phyloP scores from a whole-genome alignment of 495 filamentous ascomycete species.

The Letharia lupina region DNA sequence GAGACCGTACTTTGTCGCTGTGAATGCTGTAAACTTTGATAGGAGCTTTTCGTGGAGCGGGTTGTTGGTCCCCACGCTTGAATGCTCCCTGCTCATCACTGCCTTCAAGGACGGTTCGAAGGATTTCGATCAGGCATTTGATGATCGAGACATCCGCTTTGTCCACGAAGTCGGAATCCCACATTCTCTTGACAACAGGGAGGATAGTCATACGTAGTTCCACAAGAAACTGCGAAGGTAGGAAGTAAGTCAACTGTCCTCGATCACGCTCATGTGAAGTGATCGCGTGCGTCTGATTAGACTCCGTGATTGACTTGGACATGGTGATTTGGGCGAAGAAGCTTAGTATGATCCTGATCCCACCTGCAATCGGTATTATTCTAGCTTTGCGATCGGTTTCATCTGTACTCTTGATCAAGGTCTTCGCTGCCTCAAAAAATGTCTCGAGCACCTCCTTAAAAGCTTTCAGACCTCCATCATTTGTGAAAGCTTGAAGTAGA shows the following conservation, averaged over 20 bases:
- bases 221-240: conserved; percentile 70
- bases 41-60: conserved; percentile 30
- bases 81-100: conserved; percentile 64
- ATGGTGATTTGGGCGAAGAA: conserved; percentile 69
- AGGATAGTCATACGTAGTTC: conserved; percentile 77
- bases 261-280: conserved; percentile 44
- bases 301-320: conserved; percentile 70
- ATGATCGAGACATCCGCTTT: conserved; percentile 66
- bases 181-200: conserved; percentile 69
- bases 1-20: conserved; percentile 35
- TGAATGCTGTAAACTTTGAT: conserved; percentile 42
- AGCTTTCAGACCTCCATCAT: conserved; percentile 61
- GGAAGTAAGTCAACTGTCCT: conserved; percentile 57
- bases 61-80: conserved; percentile 49
- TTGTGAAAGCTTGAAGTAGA: conserved; percentile 79
- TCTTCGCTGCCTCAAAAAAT: conserved; percentile 62
- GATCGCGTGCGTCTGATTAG: conserved; percentile 56
- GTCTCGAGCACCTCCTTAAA: conserved; percentile 63
- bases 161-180: conserved; percentile 73
- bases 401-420: conserved; percentile 30
- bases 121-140: conserved; percentile 72
- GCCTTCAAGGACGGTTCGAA: conserved; percentile 68
- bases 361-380: conserved; percentile 51
- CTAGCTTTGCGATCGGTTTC: conserved; percentile 39
- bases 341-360: conserved; percentile 75